Base-by-base conservation (phyloP, 345 rosid species). In the Ceriops zippeliana region DNA sequence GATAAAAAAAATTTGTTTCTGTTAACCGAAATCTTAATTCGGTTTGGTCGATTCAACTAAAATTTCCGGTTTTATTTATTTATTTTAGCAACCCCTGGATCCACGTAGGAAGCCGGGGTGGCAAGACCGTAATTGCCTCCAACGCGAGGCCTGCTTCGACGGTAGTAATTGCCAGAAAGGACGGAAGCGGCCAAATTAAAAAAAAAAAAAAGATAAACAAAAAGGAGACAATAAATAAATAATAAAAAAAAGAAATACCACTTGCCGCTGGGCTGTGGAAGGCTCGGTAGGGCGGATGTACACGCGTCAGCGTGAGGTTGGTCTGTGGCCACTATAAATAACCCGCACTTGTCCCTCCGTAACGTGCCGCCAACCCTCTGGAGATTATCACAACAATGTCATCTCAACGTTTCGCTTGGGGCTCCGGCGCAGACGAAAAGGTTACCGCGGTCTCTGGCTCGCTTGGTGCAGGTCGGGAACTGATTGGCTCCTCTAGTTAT, bases 391-490 rank as follows among this genome's bases (percentile, higher is more conserved):
- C 16, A 1, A 7, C 27, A 22, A 2, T 7, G 7, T 54, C 27
- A 2, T 22, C 27, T 22, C 16, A 10, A 0, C 47, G 1, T 10
- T 11, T 38, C 47, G 2, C 2, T 2, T 24, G 26, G 26, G 16
- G 10, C 47, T 38, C 21, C 35, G 1, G 30, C 15, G 10, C 26
- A 20, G 10, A 38, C 47, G 24, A 47, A 64, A 57, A 82, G 68
- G 69, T 87, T 70, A 77, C 85, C 86, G 87, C 88, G 89, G 89
- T 67, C 84, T 90, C 96, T 74, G 82, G 90, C 83, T 92, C 96
- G 96, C 98, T 90, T 92, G 98, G 93, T 92, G 96, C 96, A 92
- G 96, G 91, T 90, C 96, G 96, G 98, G 98, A 90, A 86, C 90
- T 77, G 81, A 66, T 76, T 61, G 54, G 61, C 65, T 57, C 26